Conservation (phyloP, 2,329 filamentous ascomycete species). For the Colletotrichum tropicale region DNA sequence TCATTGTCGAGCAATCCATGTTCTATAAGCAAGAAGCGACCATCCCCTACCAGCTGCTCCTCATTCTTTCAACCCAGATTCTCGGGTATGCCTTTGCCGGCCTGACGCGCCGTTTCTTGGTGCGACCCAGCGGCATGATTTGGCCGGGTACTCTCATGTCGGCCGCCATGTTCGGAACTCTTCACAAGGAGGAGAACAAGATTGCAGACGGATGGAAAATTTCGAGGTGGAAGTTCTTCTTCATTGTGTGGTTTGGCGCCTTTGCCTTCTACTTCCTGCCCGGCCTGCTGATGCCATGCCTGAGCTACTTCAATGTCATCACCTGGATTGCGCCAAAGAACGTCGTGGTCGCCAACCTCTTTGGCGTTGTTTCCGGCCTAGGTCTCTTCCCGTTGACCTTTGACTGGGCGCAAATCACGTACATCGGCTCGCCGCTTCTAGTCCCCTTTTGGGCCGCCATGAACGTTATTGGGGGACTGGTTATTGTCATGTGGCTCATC, state of each 20-base stretch:
- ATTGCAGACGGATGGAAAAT: slow-evolving; percentile 83
- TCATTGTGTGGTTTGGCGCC: slow-evolving; percentile 70
- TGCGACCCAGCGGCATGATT: slow-evolving; percentile 87
- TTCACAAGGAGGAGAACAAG: slow-evolving; percentile 85
- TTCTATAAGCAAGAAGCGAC: slow-evolving; percentile 85
- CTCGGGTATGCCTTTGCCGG: slow-evolving; percentile 88
- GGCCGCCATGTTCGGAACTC: slow-evolving; percentile 85
- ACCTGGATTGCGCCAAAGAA: slow-evolving; percentile 90
- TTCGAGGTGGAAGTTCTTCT: slow-evolving; percentile 84
- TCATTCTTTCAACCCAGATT: slow-evolving; percentile 86
- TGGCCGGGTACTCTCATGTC: slow-evolving; percentile 91
- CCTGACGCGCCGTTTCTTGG: slow-evolving; percentile 79
- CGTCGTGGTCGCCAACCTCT: slow-evolving; percentile 85
- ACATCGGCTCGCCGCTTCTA: slow-evolving; percentile 83
- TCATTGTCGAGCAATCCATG: slow-evolving; percentile 87
- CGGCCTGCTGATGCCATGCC: slow-evolving; percentile 79
- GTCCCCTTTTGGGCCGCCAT: slow-evolving; percentile 88
- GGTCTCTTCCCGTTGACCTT: slow-evolving; percentile 87
- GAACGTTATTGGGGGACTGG: slow-evolving; percentile 81
- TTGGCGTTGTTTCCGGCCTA: slow-evolving; percentile 83
- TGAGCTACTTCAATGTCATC: slow-evolving; percentile 88
- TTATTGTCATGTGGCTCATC: slow-evolving; percentile 84
- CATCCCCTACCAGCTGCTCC: slow-evolving; percentile 78
- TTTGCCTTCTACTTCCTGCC: slow-evolving; percentile 88
- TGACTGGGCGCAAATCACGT: slow-evolving; percentile 89